Evolutionary conservation across 2,329 filamentous ascomycete genomes (phyloP).

Genomic region (Calcarisporium arbuscula): DNA sequence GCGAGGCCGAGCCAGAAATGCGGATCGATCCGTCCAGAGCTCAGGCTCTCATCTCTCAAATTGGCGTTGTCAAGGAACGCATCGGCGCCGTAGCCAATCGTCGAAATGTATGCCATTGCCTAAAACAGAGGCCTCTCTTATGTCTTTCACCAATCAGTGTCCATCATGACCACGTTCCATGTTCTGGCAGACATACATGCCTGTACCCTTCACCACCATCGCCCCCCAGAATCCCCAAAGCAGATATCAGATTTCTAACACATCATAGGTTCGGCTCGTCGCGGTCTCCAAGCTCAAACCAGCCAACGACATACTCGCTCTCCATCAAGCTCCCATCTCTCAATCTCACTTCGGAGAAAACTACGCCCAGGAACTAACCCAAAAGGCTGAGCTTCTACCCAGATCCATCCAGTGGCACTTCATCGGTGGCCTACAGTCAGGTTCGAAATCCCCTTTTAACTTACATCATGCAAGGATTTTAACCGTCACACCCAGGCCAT

Average conservation of each 20-base stretch:
- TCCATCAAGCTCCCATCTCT: conserved; percentile 55
- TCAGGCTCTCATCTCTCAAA: conserved; percentile 54
- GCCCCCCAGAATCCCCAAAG: too few relatives aligned
- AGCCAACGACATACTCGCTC: conserved; percentile 78
- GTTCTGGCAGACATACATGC: too few relatives aligned
- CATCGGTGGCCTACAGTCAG: conserved; percentile 85
- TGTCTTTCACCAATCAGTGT: background rate
- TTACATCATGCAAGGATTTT: background rate
- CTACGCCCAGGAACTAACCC: conserved; percentile 81
- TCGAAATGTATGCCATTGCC: conserved; percentile 42
- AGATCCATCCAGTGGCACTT: conserved; percentile 84
- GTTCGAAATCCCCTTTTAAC: conserved; percentile 24
- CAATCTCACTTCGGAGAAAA: conserved; percentile 93
- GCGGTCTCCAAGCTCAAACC: conserved; percentile 97
- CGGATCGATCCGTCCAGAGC: conserved; percentile 57
- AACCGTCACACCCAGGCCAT: conserved; percentile 55
- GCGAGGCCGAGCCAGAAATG: conserved; percentile 43
- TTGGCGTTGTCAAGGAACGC: conserved; percentile 53
- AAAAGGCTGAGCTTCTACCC: conserved; percentile 79
- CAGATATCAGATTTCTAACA: too few relatives aligned
- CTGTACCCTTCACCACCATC: too few relatives aligned
- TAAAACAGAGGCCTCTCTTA: background rate
- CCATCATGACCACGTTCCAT: background rate
- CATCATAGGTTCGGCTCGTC: conserved; percentile 76
- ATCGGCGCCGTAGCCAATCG: conserved; percentile 47